A percentile compares a stretch with the other conserved stretches of the same genome.
Evolutionary conservation across 1,284 basidiomycete genomes (phyloP).

Genomic region (Microbotryomycetes sp.): DNA sequence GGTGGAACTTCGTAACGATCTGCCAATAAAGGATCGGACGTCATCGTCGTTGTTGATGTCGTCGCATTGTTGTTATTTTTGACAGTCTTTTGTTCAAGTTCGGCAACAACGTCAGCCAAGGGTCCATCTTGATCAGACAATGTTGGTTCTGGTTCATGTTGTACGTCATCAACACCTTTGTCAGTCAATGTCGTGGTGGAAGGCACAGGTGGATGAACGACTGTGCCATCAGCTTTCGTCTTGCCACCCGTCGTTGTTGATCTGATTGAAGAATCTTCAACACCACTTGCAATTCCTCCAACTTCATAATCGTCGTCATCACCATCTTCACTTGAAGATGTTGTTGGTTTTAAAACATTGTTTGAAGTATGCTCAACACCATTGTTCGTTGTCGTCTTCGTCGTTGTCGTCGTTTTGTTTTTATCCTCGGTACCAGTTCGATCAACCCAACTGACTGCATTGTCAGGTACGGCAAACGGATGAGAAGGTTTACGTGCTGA

Average conservation of each 20-base stretch:
- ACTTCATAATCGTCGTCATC: not conserved
- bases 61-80: not conserved
- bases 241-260: no score
- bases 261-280: no score
- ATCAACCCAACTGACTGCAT: constrained; percentile 29
- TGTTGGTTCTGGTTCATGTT: not conserved
- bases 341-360: constrained; percentile 18
- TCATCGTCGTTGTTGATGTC: not conserved
- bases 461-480: constrained; percentile 31
- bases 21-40: not conserved
- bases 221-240: not conserved
- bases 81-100: not conserved
- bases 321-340: not conserved
- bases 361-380: constrained; percentile 1
- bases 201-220: not conserved
- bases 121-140: not conserved
- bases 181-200: no score
- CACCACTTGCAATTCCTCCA: constrained; percentile 3
- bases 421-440: constrained; percentile 1
- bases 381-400: constrained; percentile 13
- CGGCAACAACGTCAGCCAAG: no score
- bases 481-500: constrained; percentile 7
- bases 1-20: not conserved
- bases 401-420: constrained; percentile 7
- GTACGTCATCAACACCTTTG: not conserved